Percentiles rank a stretch among this genome's conserved stretches.
Evolutionary conservation across 2,329 filamentous ascomycete genomes (phyloP).

Genomic region (Lachnellula cervina): DNA sequence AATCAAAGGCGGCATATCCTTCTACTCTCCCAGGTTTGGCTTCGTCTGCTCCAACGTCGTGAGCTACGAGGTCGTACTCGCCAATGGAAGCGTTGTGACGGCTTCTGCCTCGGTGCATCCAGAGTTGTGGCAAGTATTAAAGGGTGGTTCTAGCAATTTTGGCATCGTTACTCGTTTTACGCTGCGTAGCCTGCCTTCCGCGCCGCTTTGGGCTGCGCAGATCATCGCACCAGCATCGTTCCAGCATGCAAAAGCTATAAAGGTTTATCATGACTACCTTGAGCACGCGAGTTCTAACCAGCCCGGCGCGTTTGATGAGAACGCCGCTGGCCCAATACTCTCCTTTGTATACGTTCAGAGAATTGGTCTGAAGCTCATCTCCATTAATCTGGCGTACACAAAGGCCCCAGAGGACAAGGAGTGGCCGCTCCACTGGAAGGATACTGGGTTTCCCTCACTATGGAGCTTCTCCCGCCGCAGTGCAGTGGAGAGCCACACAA

Average conservation of each 20-base stretch:
- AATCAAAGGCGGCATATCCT: conserved; percentile 5
- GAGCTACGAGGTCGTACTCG: conserved; percentile 41
- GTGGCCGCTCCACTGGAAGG: conserved; percentile 3
- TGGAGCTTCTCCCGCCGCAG: not conserved
- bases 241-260: not conserved
- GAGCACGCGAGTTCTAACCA: not conserved
- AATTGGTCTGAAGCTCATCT: conserved; percentile 3
- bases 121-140: conserved; percentile 13
- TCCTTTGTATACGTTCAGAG: conserved; percentile 7
- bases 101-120: conserved; percentile 6
- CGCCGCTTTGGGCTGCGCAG: conserved; percentile 4
- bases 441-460: not conserved
- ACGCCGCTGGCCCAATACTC: conserved; percentile 3
- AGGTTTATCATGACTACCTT: conserved; percentile 2
- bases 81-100: conserved; percentile 6
- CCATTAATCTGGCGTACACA: not conserved
- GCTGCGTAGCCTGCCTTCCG: conserved; percentile 9
- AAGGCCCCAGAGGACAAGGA: conserved; percentile 1
- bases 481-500: conserved; percentile 4
- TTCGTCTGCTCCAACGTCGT: conserved; percentile 6
- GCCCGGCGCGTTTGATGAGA: conserved; percentile 4
- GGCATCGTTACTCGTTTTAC: conserved; percentile 13
- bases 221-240: conserved; percentile 1
- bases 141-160: conserved; percentile 13
- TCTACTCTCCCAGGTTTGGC: conserved; percentile 12